Base-by-base conservation (phyloP, 192 early-diverging fungal genomes). In the Mortierella alpina region DNA sequence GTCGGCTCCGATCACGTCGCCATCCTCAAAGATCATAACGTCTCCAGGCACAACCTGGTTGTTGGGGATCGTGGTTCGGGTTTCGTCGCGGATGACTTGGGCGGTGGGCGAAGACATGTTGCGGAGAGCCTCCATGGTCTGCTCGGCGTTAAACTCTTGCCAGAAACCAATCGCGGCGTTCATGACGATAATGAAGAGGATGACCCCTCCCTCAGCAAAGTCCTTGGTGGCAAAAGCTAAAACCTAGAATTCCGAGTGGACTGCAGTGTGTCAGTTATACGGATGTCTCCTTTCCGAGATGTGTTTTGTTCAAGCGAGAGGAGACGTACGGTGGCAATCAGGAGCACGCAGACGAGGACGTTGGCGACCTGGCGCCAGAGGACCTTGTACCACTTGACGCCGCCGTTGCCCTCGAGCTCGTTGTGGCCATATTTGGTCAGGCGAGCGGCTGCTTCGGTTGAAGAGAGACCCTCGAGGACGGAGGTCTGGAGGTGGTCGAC, bases 1-100 rank as follows among this genome's bases (percentile, higher is more conserved):
- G 73, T 98, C 97, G 18, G 97, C 97, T 49, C 95, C 95, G 52
- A 98, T 88, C 7, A 95, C 95, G 73, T 99, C 97, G 45, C 97
- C 97, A 69, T 93, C 94, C 75, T 99, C 95, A 13, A 99, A 84
- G 49, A 95, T 90, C 46, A 99, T 86, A 51, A 99, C 72, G 82
- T 99, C 97, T 44, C 97, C 74, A 1, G 94, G 93, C 7, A 97
- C 95, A 9, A 96, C 82, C 14, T 94, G 92, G 51, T 83, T 84
- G 14, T 96, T 94, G 40, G 96, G 85, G 48, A 97, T 86, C 18
- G 88, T 88, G 39, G 88, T 83, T 74, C 90, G 89, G 45, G 89
- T 86, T 8, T 95, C 95, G 67, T 93, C 92, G 59, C 97, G 94
- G 80, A 99, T 84, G 18, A 99, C 97, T 50, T 88, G 90, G 39